Evolutionary conservation across 202 grass and related monocot species (phyloP).

Genomic region (Alloteropsis angusta): DNA sequence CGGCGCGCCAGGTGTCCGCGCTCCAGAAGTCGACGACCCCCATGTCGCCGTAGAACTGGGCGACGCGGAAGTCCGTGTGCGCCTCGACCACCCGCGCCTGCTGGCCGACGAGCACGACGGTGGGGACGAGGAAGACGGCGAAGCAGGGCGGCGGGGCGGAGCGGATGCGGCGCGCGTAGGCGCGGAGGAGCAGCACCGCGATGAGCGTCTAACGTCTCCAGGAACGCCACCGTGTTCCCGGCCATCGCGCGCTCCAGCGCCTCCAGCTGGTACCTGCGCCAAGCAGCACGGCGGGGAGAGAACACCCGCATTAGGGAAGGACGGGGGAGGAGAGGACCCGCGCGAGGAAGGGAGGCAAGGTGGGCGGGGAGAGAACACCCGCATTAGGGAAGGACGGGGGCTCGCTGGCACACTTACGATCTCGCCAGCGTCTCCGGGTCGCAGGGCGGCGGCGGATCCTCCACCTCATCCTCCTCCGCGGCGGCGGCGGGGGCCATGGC

Average conservation of each 20-base stretch:
- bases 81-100: slow-evolving; percentile 52
- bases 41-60: slow-evolving; percentile 59
- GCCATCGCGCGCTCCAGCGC: slow-evolving; percentile 65
- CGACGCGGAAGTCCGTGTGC: slow-evolving; percentile 61
- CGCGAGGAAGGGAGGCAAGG: too few relatives aligned
- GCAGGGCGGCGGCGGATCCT: neutral
- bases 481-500: slow-evolving; percentile 1
- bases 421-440: neutral
- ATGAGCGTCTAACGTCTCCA: slow-evolving; percentile 85
- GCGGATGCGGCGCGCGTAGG: slow-evolving; percentile 53
- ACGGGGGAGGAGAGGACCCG: neutral
- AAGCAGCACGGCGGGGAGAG: neutral
- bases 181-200: slow-evolving; percentile 66
- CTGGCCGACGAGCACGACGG: slow-evolving; percentile 64
- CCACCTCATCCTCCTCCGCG: neutral
- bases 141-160: slow-evolving; percentile 22
- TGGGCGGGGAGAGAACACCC: neutral
- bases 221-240: slow-evolving; percentile 64
- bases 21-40: slow-evolving; percentile 62
- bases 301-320: neutral
- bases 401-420: slow-evolving; percentile 27
- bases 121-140: slow-evolving; percentile 78
- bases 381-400: neutral
- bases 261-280: slow-evolving; percentile 70
- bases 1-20: slow-evolving; percentile 24